These are phyloP conservation scores for Kodamaea laetipori DNA, from an alignment of 805 yeast genomes.

Conservation along the genomic window DNA sequence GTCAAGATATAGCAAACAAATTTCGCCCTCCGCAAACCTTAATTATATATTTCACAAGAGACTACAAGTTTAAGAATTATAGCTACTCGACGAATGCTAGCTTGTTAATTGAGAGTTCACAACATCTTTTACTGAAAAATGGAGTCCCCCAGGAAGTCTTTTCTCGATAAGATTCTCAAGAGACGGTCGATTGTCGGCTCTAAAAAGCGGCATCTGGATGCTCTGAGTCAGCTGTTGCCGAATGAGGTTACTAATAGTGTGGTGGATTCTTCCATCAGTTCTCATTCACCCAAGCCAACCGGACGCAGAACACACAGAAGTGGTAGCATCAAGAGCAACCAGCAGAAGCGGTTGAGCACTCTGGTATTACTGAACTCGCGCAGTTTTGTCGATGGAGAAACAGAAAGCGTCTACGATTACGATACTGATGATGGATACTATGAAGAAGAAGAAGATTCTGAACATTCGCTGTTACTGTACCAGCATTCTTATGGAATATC, in stretches of 20 bases:
- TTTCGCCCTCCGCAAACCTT: too few species aligned
- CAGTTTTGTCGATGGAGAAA: constrained; percentile 25
- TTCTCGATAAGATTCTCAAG: constrained; percentile 18
- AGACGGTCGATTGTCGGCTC: constrained; percentile 13
- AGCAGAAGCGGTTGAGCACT: not conserved
- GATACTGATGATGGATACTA: constrained; percentile 21
- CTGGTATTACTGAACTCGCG: not conserved
- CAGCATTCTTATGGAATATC: constrained; percentile 8
- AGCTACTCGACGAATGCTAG: too few species aligned
- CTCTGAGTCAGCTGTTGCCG: not conserved
- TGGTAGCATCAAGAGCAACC: not conserved
- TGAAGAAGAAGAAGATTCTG: constrained; percentile 16
- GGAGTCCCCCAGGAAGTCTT: constrained; percentile 15
- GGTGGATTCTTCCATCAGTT: constrained; percentile 1
- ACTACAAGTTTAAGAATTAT: too few species aligned
- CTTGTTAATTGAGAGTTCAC: too few species aligned
- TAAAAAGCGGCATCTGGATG: not conserved
- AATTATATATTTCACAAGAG: too few species aligned
- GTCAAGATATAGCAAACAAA: too few species aligned
- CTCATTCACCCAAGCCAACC: constrained; percentile 2
- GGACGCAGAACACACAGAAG: constrained; percentile 4
- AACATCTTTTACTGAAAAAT: too few species aligned
- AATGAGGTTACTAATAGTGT: constrained; percentile 1
- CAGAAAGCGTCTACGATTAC: constrained; percentile 25
- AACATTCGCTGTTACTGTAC: constrained; percentile 8